These are phyloP conservation scores for Suillus ampliporus DNA, from an alignment of 768 basidiomycete genomes.

Conservation along the genomic window DNA sequence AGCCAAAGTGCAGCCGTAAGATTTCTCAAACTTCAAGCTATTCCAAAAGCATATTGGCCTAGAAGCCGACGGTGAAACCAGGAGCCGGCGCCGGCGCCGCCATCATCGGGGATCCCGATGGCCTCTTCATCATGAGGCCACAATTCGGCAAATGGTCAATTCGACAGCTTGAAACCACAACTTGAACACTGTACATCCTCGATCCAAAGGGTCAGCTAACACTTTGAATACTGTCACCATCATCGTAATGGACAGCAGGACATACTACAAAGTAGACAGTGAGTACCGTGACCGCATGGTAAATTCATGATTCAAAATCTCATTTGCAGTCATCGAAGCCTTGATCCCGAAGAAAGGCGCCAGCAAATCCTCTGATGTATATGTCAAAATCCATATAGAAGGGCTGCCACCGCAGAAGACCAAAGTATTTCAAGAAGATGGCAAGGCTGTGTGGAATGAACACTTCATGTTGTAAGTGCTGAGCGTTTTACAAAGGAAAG, in stretches of 20 bases:
- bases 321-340: not conserved
- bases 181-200: not conserved
- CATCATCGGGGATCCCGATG: too few species aligned
- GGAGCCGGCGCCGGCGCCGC: too few species aligned
- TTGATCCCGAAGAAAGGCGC: conserved; percentile 6
- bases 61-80: too few species aligned
- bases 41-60: too few species aligned
- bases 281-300: not conserved
- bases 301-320: not conserved
- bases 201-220: not conserved
- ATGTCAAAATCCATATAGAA: conserved; percentile 1
- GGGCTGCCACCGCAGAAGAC: conserved; percentile 5
- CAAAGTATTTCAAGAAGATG: not conserved
- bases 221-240: not conserved
- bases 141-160: too few species aligned
- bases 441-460: conserved; percentile 4
- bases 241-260: not conserved
- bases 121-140: too few species aligned
- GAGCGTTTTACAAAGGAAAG: not conserved
- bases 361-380: conserved; percentile 1
- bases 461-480: conserved; percentile 2
- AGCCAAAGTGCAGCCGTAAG: too few species aligned
- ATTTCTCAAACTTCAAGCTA: too few species aligned
- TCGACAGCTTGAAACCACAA: too few species aligned
- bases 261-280: conserved; percentile 6